Evolutionary conservation across 2,329 filamentous ascomycete species (phyloP).

Genomic region (Aspergillus terreus): DNA sequence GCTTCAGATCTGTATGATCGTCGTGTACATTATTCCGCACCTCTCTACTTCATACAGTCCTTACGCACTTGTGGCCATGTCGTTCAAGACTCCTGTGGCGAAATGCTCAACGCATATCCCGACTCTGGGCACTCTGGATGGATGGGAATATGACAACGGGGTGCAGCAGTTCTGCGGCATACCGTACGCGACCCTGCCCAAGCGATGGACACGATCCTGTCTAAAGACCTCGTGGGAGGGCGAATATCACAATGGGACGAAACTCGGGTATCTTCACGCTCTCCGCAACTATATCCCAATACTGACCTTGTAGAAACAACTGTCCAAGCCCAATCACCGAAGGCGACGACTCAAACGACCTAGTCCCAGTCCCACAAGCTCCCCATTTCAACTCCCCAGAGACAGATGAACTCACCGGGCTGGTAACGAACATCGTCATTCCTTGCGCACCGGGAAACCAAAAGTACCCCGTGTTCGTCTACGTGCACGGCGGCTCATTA

Average conservation of each 20-base stretch:
- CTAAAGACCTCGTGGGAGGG: conserved; percentile 16
- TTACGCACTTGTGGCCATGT: conserved; percentile 10
- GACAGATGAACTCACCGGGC: conserved; percentile 18
- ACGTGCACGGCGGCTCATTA: conserved; percentile 24
- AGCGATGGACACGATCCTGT: conserved; percentile 21
- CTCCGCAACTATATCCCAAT: not conserved
- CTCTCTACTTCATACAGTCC: not conserved
- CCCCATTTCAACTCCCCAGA: conserved; percentile 12
- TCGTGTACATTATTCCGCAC: too few relatives aligned
- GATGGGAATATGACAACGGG: conserved; percentile 18
- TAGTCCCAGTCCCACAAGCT: conserved; percentile 20
- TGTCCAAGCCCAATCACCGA: conserved; percentile 19
- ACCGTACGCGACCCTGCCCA: conserved; percentile 19
- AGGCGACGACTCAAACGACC: conserved; percentile 18
- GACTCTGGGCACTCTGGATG: conserved; percentile 17
- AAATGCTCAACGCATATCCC: conserved; percentile 16
- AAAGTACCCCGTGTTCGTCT: conserved; percentile 21
- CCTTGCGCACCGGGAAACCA: conserved; percentile 6
- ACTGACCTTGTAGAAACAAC: conserved; percentile 11
- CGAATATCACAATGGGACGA: conserved; percentile 20
- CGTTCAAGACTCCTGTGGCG: conserved; percentile 14
- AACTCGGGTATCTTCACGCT: conserved; percentile 15
- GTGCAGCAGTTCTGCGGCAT: conserved; percentile 25
- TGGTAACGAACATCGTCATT: conserved; percentile 25
- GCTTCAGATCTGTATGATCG: too few relatives aligned